Percentiles rank a stretch among this genome's conserved stretches.
Conservation (phyloP, 768 basidiomycete genomes). For the Phlegmacium glaucopus region DNA sequence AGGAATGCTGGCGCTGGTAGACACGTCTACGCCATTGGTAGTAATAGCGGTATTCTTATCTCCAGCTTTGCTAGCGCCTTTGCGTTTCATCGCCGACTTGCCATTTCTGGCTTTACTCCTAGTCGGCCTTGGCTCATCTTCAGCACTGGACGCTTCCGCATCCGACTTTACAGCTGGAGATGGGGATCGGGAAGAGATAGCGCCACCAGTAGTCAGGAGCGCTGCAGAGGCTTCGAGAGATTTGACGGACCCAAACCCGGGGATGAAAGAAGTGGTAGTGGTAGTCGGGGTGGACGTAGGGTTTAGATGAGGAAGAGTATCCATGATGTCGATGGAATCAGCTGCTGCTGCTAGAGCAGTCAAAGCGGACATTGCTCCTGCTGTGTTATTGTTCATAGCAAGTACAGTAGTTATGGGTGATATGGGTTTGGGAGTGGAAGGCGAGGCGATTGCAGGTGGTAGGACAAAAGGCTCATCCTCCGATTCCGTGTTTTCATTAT, state of each 20-base stretch:
- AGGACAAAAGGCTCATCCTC: constrained; percentile 12
- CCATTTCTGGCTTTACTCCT: constrained; percentile 7
- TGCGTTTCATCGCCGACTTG: constrained; percentile 1
- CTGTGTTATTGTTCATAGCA: not conserved
- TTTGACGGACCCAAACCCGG: constrained; percentile 23
- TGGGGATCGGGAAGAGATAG: constrained; percentile 6
- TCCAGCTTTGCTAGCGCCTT: constrained; percentile 1
- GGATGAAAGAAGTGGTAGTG: constrained; percentile 18
- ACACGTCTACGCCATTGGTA: constrained; percentile 6
- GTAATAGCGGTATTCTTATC: not conserved
- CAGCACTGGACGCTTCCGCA: constrained; percentile 5
- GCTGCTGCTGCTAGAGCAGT: constrained; percentile 10
- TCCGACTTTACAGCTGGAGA: constrained; percentile 7
- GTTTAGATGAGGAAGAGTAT: too few species aligned
- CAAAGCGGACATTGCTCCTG: not conserved
- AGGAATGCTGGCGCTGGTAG: not conserved
- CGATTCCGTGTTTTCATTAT: constrained; percentile 16
- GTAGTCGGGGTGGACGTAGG: constrained; percentile 25
- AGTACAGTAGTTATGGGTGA: not conserved
- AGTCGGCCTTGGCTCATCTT: constrained; percentile 4
- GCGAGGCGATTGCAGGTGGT: constrained; percentile 4
- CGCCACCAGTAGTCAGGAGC: not conserved
- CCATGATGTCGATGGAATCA: constrained; percentile 5
- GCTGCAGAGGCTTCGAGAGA: constrained; percentile 34
- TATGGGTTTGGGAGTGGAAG: constrained; percentile 1